Evolutionary conservation across 2,329 filamentous ascomycete species (phyloP), one percentile per base, ranked within the genome.

Genomic region (Trichothecium roseum): DNA sequence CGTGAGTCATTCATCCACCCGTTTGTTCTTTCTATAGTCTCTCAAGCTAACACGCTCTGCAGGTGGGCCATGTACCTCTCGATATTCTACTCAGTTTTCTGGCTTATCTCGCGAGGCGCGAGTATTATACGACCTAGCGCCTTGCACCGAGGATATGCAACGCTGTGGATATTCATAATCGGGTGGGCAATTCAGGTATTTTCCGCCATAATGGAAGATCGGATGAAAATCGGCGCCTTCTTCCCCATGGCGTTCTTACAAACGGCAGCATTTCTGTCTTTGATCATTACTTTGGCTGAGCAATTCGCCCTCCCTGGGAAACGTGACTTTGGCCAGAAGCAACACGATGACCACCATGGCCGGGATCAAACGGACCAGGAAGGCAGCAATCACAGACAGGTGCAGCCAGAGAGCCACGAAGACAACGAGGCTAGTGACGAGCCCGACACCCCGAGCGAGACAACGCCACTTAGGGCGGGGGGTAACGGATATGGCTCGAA

Each of bases 231-330:
- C 34, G 81, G 74, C 8, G 78, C 81, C 18, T 81, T 84, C 8
- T 98, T 96, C 53, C 77, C 84, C 42, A 69, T 87, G 32, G 74
- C 91, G 5, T 83, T 94, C 45, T 81, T 87, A 49, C 81, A 91
- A 46, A 75, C 80, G 1, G 77, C 79, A 5, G 65, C 82, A 4
- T 93, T 88, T 49, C 52, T 87, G 7, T 78, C 87, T 0, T 66
- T 85, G 1, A 61, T 86, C 42, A 74, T 94, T 36, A 78, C 80
- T 1, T 78, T 94, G 35, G 56, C 84, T 29, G 91, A 98, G 53
- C 66, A 91, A 7, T 89, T 93, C 49, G 74, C 75, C 12, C 66
- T 95, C 42, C 78, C 78, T 3, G 72, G 63, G 26, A 94, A 87
- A 55, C 61, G 68, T n/a, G 67, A 73, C 3, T 91, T 82, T 53